Evolutionary conservation across 1,284 basidiomycete genomes (phyloP).

Genomic region (Amylostereum areolatum): DNA sequence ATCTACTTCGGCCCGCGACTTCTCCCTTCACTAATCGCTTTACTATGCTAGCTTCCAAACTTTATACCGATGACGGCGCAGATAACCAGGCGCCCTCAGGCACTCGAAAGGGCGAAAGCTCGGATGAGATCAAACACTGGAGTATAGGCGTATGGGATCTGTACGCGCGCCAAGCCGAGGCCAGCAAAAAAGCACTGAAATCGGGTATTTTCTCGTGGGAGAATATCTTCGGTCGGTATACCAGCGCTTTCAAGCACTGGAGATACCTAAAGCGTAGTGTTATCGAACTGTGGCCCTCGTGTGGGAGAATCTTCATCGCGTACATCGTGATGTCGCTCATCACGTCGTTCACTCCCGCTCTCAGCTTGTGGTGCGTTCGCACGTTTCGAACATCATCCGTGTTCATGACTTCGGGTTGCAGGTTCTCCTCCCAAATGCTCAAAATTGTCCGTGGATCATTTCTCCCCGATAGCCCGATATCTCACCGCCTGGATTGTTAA

Average conservation of each 20-base stretch:
- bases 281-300: slow-evolving; percentile 51
- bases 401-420: slow-evolving; percentile 14
- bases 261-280: slow-evolving; percentile 66
- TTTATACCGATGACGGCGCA: too few species aligned
- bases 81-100: too few species aligned
- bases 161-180: slow-evolving; percentile 47
- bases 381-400: too few species aligned
- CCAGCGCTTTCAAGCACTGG: slow-evolving; percentile 30
- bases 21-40: too few species aligned
- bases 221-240: too few species aligned
- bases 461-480: too few species aligned
- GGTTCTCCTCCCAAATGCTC: slow-evolving; percentile 68
- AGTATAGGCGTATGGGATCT: slow-evolving; percentile 70
- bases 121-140: slow-evolving; percentile 44
- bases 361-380: slow-evolving; percentile 47
- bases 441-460: slow-evolving; percentile 42
- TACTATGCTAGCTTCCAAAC: too few species aligned
- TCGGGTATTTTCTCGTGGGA: too few species aligned
- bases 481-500: too few species aligned
- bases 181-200: too few species aligned
- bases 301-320: slow-evolving; percentile 39
- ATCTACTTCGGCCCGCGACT: too few species aligned
- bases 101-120: too few species aligned
- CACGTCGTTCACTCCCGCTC: slow-evolving; percentile 55
- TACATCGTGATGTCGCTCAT: slow-evolving; percentile 43